Evolutionary conservation across 2,329 filamentous ascomycete genomes (phyloP), one percentile per base, ranked within the genome.

Genomic region (Talaromyces sp.): DNA sequence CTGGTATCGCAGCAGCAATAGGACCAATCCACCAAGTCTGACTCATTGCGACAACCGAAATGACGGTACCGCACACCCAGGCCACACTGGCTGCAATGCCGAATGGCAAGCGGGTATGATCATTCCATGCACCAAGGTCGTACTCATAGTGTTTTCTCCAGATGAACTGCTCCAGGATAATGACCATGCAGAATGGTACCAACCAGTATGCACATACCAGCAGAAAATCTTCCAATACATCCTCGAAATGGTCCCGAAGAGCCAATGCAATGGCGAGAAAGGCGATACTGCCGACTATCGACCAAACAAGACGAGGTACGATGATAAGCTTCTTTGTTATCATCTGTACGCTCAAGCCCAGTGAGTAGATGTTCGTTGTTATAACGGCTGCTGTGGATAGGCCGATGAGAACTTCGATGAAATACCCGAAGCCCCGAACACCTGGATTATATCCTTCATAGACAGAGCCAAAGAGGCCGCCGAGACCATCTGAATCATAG

Each of bases 131-230:
- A 16, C 69, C 64, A 72, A 75, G 75, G 60, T 74, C 68, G 59
- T 71, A 76, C 11, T 69, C 69, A 16, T 70, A 61, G 1, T 70
- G 73, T 2, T 78, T 73, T n/a, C 73, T 72, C 67, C 77, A 79
- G 14, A 78, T 65, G 12, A 76, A 5, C 35, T 77, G 72, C 64
- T 79, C 77, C 59, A 77, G 69, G 5, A 77, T 9, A 1, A 71
- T 69, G 16, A 79, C 77, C 37, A 67, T 71, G 9, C 77, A 65
- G 66, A 72, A 78, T 23, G 73, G 70, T 14, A 63, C 69, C 6
- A 74, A 65, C 76, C 76, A 79, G 66, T 79, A 79, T 4, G 73
- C 73, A 69, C 78, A 77, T 33, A 79, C 64, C 1, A 74, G 68
- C 3, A 79, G 68, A 65, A 76, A 79, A 58, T 77, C 73, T 31